phyloP scores from a whole-genome alignment of 257 asterid species.

The Solanum etuberosum region DNA sequence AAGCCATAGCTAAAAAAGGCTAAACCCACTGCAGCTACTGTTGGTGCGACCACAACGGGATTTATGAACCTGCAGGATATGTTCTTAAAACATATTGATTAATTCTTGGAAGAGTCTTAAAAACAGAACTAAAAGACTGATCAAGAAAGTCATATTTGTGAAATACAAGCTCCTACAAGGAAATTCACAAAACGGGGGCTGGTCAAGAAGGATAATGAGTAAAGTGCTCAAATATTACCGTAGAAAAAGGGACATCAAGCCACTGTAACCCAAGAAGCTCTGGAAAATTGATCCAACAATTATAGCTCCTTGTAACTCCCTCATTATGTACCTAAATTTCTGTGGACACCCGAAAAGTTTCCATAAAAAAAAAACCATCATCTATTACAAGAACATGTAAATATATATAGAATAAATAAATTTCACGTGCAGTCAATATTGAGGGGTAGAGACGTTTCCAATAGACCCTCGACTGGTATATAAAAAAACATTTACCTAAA shows the following conservation, averaged over 20 bases:
- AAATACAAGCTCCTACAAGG: background rate
- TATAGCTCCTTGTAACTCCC: constrained; percentile 94
- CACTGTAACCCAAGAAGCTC: constrained; percentile 84
- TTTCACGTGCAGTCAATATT: background rate
- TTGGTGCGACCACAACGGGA: constrained; percentile 96
- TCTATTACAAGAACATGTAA: background rate
- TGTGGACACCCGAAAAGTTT: constrained; percentile 7
- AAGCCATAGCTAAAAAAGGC: constrained; percentile 94
- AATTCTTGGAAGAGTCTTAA: background rate
- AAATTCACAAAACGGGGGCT: background rate
- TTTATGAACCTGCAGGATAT: constrained; percentile 61
- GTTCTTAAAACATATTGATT: background rate
- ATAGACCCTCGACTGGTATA: background rate
- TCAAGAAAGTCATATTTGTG: background rate
- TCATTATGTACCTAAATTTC: constrained; percentile 93
- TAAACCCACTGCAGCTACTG: constrained; percentile 82
- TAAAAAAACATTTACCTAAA: background rate
- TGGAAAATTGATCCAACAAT: constrained; percentile 83
- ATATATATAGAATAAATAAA: background rate
- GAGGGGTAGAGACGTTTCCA: background rate
- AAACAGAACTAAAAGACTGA: background rate
- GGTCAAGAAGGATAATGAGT: background rate
- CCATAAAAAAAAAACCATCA: background rate
- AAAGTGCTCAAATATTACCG: constrained; percentile 36
- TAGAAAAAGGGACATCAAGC: constrained; percentile 71